These are phyloP conservation scores for Diaporthe sp. DNA, from an alignment of 2,329 filamentous ascomycete genomes.

Conservation along the genomic window DNA sequence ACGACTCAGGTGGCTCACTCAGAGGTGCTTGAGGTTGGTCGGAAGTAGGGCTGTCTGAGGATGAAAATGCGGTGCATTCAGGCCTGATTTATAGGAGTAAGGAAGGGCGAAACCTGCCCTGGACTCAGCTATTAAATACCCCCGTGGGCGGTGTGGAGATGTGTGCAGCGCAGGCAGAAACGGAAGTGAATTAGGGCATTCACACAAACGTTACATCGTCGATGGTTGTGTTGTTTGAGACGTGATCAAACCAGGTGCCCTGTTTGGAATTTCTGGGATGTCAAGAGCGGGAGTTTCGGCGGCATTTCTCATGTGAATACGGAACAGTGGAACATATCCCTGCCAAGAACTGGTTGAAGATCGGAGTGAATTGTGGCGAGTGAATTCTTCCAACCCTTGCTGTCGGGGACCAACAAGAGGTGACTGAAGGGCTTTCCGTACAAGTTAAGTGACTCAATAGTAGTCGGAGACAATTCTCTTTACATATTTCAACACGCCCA, in stretches of 20 bases:
- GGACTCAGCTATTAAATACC: background rate
- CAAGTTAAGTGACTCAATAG: background rate
- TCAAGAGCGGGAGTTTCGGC: background rate
- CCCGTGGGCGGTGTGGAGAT: background rate
- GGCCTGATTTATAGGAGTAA: background rate
- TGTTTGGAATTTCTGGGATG: no score
- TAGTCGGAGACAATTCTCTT: no score
- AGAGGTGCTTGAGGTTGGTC: background rate
- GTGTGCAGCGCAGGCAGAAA: background rate
- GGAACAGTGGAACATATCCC: background rate
- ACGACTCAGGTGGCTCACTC: fast-evolving
- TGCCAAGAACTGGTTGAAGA: background rate
- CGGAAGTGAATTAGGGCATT: background rate
- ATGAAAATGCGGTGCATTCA: background rate
- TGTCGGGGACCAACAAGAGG: background rate
- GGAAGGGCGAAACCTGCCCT: background rate
- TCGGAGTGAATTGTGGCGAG: background rate
- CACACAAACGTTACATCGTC: background rate
- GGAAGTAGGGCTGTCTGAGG: background rate
- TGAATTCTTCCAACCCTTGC: background rate
- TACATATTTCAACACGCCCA: no score
- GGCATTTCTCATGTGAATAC: background rate
- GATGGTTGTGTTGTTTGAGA: background rate
- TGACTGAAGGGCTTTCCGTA: background rate
- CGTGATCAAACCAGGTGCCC: background rate